These are phyloP conservation scores for Globisporangium ultimum DNA, from an alignment of 352 stramenopile species.

Conservation along the genomic window DNA sequence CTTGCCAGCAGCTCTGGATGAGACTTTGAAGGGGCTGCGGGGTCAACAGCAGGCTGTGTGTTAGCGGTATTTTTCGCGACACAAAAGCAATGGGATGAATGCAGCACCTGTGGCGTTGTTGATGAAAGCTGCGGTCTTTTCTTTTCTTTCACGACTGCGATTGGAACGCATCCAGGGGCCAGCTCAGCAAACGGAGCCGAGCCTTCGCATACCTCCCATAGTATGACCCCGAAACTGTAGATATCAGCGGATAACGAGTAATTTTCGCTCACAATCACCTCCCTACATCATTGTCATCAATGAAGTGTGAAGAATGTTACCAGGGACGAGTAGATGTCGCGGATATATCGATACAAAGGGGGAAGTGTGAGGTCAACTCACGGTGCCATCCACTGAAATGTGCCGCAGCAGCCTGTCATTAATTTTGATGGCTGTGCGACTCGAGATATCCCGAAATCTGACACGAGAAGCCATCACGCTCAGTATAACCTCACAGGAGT, in stretches of 20 bases:
- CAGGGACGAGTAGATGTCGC: not conserved
- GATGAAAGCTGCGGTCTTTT: conserved; percentile 51
- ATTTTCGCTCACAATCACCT: conserved; percentile 59
- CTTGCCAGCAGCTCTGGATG: conserved; percentile 64
- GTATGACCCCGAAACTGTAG: conserved; percentile 78
- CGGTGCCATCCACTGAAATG: conserved; percentile 84
- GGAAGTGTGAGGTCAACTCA: conserved; percentile 24
- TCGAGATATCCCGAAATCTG: conserved; percentile 79
- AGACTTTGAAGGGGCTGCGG: conserved; percentile 53
- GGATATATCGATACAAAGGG: not conserved
- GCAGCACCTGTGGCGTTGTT: conserved; percentile 47
- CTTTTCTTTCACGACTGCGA: conserved; percentile 67
- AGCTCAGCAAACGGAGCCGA: conserved; percentile 60
- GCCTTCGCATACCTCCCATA: conserved; percentile 80
- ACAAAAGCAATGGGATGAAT: not conserved
- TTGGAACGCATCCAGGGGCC: conserved; percentile 44
- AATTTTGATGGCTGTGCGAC: conserved; percentile 41
- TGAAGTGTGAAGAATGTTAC: too few relatives aligned
- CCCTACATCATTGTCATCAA: conserved; percentile 22
- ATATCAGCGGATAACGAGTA: conserved; percentile 75
- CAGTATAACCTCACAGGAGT: not conserved
- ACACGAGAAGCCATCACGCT: not conserved
- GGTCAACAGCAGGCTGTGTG: not conserved
- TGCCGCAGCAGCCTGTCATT: conserved; percentile 78
- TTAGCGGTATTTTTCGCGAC: not conserved